Evolutionary conservation across 2,329 filamentous ascomycete genomes (phyloP), one percentile per base, ranked within the genome.

Genomic region (Microcyclospora tardicrescens): DNA sequence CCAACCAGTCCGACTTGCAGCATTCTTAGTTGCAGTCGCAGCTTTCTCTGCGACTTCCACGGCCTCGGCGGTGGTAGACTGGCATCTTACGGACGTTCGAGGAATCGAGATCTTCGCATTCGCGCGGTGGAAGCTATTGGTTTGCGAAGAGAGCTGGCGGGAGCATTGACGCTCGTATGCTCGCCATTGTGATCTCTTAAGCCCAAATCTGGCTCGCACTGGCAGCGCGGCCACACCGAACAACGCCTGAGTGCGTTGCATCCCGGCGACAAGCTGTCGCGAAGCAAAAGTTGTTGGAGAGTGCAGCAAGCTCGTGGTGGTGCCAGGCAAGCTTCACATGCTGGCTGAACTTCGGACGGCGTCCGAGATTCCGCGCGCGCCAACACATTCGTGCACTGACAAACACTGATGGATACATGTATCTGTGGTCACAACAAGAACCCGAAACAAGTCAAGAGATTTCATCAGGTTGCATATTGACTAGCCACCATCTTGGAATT

Each of bases 101-200:
- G 37, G 37, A 28, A 10, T 33, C 27, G 31, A 41, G 37, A 24
- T 34, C 35, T 32, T 40, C 33, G 40, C 34, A 28, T 34, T 33
- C 38, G 36, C 29, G 35, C 38, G 36, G 36, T 36, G 40, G 11
- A 35, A 29, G 34, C 28, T 39, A 33, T 33, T 19, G 28, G 47
- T 41, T 16, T 40, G 34, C 6, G 32, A 34, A 13, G 48, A 52
- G 40, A 51, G 43, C 31, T 48, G 45, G 4, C 50, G 48, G 16
- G 48, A 45, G 38, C 45, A 50, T 47, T 51, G 50, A 13, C 44
- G 45, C 39, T 50, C 45, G 16, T 43, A 27, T 19, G 40, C 38
- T 28, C 45, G 48, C 48, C 46, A 49, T 45, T 49, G 50, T 10
- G 42, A 31, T 36, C 46, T 45, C 16, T 43, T 44, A 15, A 48